Conservation (phyloP, 2,329 filamentous ascomycete genomes). For the Penicillium psychrosexuale region DNA sequence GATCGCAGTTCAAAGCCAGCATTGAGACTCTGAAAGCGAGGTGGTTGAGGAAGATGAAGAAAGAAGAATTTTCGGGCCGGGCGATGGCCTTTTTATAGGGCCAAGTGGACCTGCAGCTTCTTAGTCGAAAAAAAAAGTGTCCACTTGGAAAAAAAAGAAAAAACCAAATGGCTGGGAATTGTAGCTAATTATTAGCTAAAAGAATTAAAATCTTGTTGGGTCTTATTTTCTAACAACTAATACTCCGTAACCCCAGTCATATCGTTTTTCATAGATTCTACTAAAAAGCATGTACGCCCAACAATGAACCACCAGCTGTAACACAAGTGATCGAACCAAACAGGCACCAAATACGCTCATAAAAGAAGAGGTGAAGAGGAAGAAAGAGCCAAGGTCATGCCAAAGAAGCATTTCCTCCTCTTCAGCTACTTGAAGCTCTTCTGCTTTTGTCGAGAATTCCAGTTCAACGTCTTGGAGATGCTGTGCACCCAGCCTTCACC, state of each 20-base stretch:
- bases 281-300: conserved; percentile 1
- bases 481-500: conserved; percentile 52
- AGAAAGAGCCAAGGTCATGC: neutral
- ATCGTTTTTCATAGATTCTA: neutral
- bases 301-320: conserved; percentile 9
- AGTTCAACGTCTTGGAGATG: conserved; percentile 51
- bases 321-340: neutral
- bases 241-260: neutral
- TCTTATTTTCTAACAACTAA: neutral
- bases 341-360: neutral
- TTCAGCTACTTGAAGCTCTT: conserved; percentile 36
- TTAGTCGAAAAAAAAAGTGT: conserved; percentile 23
- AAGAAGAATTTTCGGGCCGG: conserved; percentile 27
- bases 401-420: neutral
- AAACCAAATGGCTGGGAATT: neutral
- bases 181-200: neutral
- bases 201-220: neutral
- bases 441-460: conserved; percentile 49
- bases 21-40: conserved; percentile 11
- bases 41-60: conserved; percentile 16
- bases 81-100: conserved; percentile 32
- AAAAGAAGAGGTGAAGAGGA: neutral
- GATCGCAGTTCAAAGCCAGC: neutral
- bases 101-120: conserved; percentile 33
- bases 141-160: conserved; percentile 4